Percentiles rank a stretch among this genome's conserved stretches.
These are phyloP conservation scores for Ustilago cynodontis DNA, from an alignment of 1,284 basidiomycete species.

Conservation along the genomic window DNA sequence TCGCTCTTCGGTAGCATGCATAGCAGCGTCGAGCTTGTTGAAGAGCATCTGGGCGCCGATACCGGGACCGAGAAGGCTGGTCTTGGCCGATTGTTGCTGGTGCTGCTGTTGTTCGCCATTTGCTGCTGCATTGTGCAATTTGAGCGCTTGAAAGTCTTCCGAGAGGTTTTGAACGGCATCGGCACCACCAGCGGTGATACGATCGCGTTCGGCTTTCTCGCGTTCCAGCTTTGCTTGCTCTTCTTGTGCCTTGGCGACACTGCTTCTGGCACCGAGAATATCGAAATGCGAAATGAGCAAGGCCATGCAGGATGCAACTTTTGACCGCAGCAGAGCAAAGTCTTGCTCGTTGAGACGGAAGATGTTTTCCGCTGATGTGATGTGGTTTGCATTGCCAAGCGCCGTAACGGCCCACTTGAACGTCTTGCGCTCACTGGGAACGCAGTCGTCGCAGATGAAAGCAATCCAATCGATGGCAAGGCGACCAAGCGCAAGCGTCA, in stretches of 20 bases:
- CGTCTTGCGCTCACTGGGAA: constrained; percentile 93
- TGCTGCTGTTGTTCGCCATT: constrained; percentile 72
- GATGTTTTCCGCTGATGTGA: constrained; percentile 87
- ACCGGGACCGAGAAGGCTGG: constrained; percentile 32
- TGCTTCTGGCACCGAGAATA: constrained; percentile 74
- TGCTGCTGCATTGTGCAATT: constrained; percentile 23
- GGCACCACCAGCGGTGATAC: constrained; percentile 44
- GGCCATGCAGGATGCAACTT: constrained; percentile 96
- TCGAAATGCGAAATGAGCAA: constrained; percentile 97
- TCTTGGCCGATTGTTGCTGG: constrained; percentile 74
- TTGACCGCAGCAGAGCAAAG: constrained; percentile 82
- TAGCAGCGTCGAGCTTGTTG: constrained; percentile 57
- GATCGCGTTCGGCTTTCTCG: constrained; percentile 57
- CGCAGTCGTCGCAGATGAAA: constrained; percentile 98
- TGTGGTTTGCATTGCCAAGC: constrained; percentile 90
- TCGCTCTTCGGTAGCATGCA: constrained; percentile 63
- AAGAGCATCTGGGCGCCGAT: constrained; percentile 47
- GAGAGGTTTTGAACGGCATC: constrained; percentile 32
- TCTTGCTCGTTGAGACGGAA: constrained; percentile 88
- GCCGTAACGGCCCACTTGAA: constrained; percentile 99
- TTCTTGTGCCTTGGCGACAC: constrained; percentile 65
- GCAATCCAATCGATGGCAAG: constrained; percentile 81
- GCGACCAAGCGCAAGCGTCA: constrained; percentile 63
- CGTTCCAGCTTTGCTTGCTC: constrained; percentile 62
- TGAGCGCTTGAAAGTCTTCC: constrained; percentile 42